Evolutionary conservation across 73 alveolate species (phyloP), one percentile per base, ranked within the genome.

Genomic region (Paramecium tetraurelia): DNA sequence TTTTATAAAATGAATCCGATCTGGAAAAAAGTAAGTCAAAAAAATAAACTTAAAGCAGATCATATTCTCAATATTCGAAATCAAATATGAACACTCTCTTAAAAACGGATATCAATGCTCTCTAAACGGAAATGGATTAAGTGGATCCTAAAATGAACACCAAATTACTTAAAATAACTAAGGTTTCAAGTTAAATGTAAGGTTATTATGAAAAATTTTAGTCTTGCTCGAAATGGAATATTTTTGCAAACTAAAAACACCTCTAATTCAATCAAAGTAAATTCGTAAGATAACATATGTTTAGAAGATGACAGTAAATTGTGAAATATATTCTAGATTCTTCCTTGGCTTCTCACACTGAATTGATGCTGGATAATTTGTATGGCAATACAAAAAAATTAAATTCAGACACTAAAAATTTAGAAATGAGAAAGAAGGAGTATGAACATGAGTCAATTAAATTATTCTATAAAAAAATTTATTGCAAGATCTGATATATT

Each of bases 391-490:
- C 86, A 12, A 20, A 72, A 6, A 29, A 33, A 72, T 11, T 72
- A 18, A 72, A 72, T 29, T 38, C 40, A 8, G 59, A 72, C 40
- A 38, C 57, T 38, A 72, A 72, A 38, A 36, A 72, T 36, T 72
- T 36, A 12, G 86, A 40, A 33, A 10, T 29, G 33, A 72, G 46
- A 43, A 72, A 72, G 46, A 72, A 38, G 14, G 84, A 72, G 27
- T 72, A 72, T 18, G 20, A 80, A 22, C 29, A 43, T 8, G 70
- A 80, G 29, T 41, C 90, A 20, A 80, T 80, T 22, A 80, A 80
- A 80, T 22, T 80, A 35, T 80, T 80, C 57, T 80, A 80, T 80
- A 44, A 46, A 80, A 80, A 80, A 46, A 44, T 80, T 44, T 80
- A 43, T 80, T 48, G 90, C 57, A 41, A 48, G 46, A 63, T 63